Conservation (phyloP, 768 basidiomycete genomes). For the Pleurotus ostreatus region DNA sequence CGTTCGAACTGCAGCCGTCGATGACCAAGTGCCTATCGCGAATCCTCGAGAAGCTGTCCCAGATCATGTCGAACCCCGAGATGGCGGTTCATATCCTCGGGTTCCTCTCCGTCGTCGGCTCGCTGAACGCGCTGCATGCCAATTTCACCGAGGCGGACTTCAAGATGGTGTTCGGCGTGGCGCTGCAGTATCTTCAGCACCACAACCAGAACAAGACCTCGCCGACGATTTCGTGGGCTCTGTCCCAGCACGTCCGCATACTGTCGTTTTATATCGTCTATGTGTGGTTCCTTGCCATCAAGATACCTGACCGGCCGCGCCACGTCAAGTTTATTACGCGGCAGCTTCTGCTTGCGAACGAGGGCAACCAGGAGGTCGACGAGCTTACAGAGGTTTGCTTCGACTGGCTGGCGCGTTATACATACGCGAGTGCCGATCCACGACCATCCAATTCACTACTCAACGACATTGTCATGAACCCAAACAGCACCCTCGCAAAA, state of each 20-base stretch:
- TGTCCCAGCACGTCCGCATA: slow-evolving; percentile 88
- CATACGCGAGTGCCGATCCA: slow-evolving; percentile 92
- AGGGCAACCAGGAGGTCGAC: slow-evolving; percentile 68
- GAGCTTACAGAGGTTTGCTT: slow-evolving; percentile 95
- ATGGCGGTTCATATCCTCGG: slow-evolving; percentile 97
- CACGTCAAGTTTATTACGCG: slow-evolving; percentile 85
- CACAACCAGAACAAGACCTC: slow-evolving; percentile 67
- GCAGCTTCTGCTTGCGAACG: slow-evolving; percentile 83
- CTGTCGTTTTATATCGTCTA: slow-evolving; percentile 91
- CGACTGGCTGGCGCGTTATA: slow-evolving; percentile 94
- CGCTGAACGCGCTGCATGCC: slow-evolving; percentile 71
- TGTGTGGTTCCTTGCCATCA: slow-evolving; percentile 89
- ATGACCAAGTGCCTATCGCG: slow-evolving; percentile 75
- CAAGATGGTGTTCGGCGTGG: slow-evolving; percentile 92
- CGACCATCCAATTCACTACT: slow-evolving; percentile 78
- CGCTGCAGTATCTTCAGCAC: slow-evolving; percentile 88
- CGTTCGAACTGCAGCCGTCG: slow-evolving; percentile 82
- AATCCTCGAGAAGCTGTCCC: slow-evolving; percentile 83
- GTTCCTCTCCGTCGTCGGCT: slow-evolving; percentile 84
- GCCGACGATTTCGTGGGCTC: slow-evolving; percentile 71
- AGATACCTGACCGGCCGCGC: slow-evolving; percentile 72
- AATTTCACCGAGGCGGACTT: slow-evolving; percentile 92
- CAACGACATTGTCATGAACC: slow-evolving; percentile 73
- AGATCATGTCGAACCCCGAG: slow-evolving; percentile 91
- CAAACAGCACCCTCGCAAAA: slow-evolving; percentile 23